Percentiles rank a stretch among this genome's conserved stretches.
phyloP scores from a whole-genome alignment of 2,329 filamentous ascomycete species.

The Mycosphaerella arachidis region DNA sequence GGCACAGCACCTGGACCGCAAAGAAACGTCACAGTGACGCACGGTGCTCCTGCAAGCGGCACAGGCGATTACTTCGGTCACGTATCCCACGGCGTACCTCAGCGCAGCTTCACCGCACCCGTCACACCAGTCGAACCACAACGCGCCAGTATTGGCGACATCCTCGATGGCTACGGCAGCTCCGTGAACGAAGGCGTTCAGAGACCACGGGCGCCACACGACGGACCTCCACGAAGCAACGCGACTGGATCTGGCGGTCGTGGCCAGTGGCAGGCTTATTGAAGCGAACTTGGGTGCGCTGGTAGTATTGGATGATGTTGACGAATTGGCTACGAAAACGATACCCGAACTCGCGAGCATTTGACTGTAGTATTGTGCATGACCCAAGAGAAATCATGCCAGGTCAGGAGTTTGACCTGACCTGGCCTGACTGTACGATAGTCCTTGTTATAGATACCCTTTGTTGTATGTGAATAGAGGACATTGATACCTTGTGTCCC shows the following conservation, averaged over 20 bases:
- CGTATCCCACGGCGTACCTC: slow-evolving; percentile 10
- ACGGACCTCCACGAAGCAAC: neutral
- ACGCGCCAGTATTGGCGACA: neutral
- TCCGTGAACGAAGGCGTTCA: slow-evolving; percentile 7
- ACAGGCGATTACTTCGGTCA: slow-evolving; percentile 18
- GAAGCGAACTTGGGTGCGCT: neutral
- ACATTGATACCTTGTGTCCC: neutral
- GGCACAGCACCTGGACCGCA: slow-evolving; percentile 7
- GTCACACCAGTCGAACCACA: slow-evolving; percentile 2
- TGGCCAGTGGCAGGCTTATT: neutral
- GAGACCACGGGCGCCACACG: neutral
- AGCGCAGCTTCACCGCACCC: slow-evolving; percentile 23
- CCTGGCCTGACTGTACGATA: neutral
- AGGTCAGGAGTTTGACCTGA: neutral
- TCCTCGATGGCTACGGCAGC: slow-evolving; percentile 9
- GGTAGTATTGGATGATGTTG: neutral
- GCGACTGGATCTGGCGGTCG: neutral
- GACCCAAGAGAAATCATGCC: neutral
- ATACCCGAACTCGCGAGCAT: neutral
- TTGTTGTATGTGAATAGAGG: neutral
- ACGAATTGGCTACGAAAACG: neutral
- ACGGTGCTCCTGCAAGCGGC: slow-evolving; percentile 6
- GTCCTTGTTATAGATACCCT: neutral
- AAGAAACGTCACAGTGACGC: slow-evolving; percentile 19
- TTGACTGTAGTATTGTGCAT: neutral